Conservation (phyloP, 2,329 filamentous ascomycete genomes). For the Rosellinia necatrix region DNA sequence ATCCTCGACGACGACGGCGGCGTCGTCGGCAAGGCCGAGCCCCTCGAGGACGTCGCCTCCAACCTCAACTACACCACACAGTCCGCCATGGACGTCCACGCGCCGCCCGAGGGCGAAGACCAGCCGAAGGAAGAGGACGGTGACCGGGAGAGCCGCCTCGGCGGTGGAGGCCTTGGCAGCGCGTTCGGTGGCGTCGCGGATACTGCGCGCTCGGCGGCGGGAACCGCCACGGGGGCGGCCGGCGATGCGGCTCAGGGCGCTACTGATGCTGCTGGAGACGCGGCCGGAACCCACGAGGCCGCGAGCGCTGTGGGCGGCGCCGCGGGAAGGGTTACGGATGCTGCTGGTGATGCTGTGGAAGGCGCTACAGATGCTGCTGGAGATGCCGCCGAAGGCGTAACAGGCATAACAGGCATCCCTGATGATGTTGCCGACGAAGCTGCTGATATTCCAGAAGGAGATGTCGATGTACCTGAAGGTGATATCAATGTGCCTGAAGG, state of each 20-base stretch:
- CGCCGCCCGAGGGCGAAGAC: background rate
- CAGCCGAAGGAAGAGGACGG: background rate
- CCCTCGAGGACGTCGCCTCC: slow-evolving; percentile 39
- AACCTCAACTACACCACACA: slow-evolving; percentile 41
- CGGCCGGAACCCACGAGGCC: slow-evolving; percentile 30
- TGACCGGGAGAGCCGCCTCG: slow-evolving; percentile 5
- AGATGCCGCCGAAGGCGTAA: slow-evolving; percentile 27
- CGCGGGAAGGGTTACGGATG: slow-evolving; percentile 28
- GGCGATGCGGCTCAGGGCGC: slow-evolving; percentile 32
- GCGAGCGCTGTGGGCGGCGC: slow-evolving; percentile 34
- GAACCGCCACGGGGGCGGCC: slow-evolving; percentile 30
- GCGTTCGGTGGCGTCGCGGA: slow-evolving; percentile 34
- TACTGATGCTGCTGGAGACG: slow-evolving; percentile 33
- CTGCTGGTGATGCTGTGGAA: slow-evolving; percentile 31
- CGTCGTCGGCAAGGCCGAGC: slow-evolving; percentile 42
- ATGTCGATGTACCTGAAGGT: slow-evolving; percentile 29
- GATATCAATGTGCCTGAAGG: too few species aligned
- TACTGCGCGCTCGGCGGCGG: slow-evolving; percentile 30
- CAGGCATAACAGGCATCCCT: too few species aligned
- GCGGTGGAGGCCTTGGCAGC: slow-evolving; percentile 26
- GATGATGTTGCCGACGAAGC: slow-evolving; percentile 29
- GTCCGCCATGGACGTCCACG: slow-evolving; percentile 25
- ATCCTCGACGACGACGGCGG: slow-evolving; percentile 40
- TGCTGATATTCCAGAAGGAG: slow-evolving; percentile 32
- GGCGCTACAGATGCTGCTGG: slow-evolving; percentile 32